Evolutionary conservation across 441 rosid genomes (phyloP), one percentile per base, ranked within the genome.

Genomic region (Euphorbia celastroides): DNA sequence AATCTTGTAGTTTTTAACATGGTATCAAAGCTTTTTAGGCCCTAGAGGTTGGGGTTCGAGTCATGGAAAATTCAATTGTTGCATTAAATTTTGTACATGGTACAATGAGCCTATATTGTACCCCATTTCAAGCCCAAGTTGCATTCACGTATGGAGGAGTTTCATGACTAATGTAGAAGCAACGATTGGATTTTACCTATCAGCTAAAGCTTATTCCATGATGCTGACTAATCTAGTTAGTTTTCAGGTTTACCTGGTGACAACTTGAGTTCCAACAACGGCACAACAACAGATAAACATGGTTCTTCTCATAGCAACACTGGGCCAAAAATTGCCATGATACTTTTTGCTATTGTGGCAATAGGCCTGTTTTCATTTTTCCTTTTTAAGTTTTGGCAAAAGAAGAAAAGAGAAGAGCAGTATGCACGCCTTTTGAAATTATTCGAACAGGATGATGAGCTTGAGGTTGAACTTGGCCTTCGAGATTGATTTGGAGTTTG

Each of bases 361-460:
- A 72, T 88, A 57, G 92, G 72, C 7, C 64, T 80, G 70, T 80
- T 88, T 75, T 80, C 86, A 10, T 80, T 88, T 70, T 77, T 86
- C 74, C 85, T 94, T 26, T 87, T 76, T 84, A 90, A 92, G 79
- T 71, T 89, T 20, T 90, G 97, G 97, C 96, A 92, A 74, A 94
- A 82, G 89, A 94, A 92, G 91, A 94, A 90, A 81, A 80, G 98
- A 73, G 98, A 92, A 23, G 97, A 94, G 81, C 99, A 92, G 67
- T 89, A 92, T 73, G 98, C 98, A 27, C 85, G 94, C 20, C 91
- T 94, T 27, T 73, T 94, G 71, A 94, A 94, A 81, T 80, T 94
- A 81, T 94, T 94, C 63, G 99, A 94, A 82, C 98, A 94, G 83
- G 99, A 94, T 72, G 96, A 90, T 72, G 99, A 92, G 77, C 89